These are phyloP conservation scores for Xerophyta viscosa DNA, from an alignment of 106 monocot genomes.

Conservation along the genomic window DNA sequence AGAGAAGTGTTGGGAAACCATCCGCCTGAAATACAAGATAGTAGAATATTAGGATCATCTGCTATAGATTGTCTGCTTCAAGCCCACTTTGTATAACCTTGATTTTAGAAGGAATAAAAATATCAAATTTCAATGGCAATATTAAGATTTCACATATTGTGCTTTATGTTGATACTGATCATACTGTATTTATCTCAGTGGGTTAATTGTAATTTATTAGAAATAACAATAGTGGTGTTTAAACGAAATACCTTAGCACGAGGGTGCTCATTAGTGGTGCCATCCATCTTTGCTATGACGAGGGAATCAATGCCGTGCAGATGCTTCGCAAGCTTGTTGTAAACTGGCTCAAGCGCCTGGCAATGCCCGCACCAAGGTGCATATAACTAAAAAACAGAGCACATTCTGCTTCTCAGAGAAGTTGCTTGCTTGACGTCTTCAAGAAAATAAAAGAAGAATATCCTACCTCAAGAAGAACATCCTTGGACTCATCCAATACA, in stretches of 20 bases:
- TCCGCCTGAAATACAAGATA: conserved; percentile 44
- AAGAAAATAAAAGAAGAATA: neutral
- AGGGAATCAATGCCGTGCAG: conserved; percentile 61
- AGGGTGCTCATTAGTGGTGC: conserved; percentile 92
- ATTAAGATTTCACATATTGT: too few species aligned
- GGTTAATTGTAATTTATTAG: too few species aligned
- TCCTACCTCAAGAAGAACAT: conserved; percentile 82
- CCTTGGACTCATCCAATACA: conserved; percentile 87
- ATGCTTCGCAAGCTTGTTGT: conserved; percentile 93
- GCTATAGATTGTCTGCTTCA: too few species aligned
- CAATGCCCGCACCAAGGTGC: conserved; percentile 99
- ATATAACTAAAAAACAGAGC: conserved; percentile 51
- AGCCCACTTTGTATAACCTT: too few species aligned
- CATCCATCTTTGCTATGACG: conserved; percentile 96
- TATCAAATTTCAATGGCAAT: too few species aligned
- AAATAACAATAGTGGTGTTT: neutral
- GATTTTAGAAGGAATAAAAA: too few species aligned
- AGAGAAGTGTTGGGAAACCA: conserved; percentile 93
- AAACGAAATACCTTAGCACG: conserved; percentile 61
- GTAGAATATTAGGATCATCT: neutral
- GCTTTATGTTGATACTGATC: too few species aligned
- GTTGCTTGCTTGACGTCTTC: neutral
- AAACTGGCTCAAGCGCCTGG: conserved; percentile 80
- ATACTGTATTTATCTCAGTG: too few species aligned
- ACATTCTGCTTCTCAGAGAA: neutral